Base-by-base conservation (phyloP, 208 protist species). In the Leishmania amazonensis region DNA sequence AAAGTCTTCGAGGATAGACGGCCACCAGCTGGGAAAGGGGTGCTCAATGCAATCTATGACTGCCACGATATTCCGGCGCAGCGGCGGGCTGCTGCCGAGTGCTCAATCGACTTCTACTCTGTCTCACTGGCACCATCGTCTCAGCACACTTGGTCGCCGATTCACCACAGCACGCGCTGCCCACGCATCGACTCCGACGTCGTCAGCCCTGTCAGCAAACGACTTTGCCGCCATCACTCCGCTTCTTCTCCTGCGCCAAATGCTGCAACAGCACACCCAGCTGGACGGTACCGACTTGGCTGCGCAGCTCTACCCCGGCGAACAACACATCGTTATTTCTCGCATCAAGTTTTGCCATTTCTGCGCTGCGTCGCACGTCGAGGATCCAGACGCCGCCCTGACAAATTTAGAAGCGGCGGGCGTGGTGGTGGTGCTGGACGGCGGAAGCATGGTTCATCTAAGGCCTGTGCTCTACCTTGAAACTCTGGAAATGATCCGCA, bases 381-480 rank as follows among this genome's bases (percentile, higher is more conserved):
- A 57, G 6, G 85, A 95, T 60, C 81, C 83, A 11, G 82, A 85
- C 1, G 72, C 72, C 1, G 94, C 94, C 13, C 80, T 95, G 40
- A 19, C 57, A 7, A 73, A 87, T 17, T 76, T 97, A 21, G 83
- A 80, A 21, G 92, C 93, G 5, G 85, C 90, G 6, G 91, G 85
- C 5, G 76, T 88, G 1, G 88, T 95, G 31, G 88, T 97, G 7
- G 81, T 87, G 13, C 83, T 97, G 21, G 84, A 86, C 51, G 84
- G 79, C 35, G 91, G 91, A 1, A 28, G 35, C 58, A 76, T 85
- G 15, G 76, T 96, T 1, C 94, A 97, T 60, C 85, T 97, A 35
- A 87, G 90, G 2, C 92, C 94, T 2, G 89, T 87, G 53, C 83
- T 91, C 42, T 91, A 92, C 54, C 82, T 94, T 0, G 83, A 92